A percentile compares a stretch with the other conserved stretches of the same genome.
These are phyloP conservation scores for Calonectria pseudoturangicola DNA, from an alignment of 2,329 filamentous ascomycete genomes.

Conservation along the genomic window DNA sequence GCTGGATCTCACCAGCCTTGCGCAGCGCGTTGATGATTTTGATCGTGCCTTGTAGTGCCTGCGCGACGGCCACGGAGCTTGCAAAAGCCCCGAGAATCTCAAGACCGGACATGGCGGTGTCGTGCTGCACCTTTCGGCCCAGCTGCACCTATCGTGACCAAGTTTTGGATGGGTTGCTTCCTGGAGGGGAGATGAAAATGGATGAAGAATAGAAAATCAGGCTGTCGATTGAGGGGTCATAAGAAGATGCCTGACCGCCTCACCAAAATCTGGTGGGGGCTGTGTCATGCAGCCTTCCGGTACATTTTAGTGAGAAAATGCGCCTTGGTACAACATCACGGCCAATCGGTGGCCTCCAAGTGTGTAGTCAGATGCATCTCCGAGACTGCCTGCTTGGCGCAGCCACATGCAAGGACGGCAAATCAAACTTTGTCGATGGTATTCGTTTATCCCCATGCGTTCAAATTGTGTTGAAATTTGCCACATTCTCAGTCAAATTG, in stretches of 20 bases:
- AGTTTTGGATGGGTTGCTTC: neutral
- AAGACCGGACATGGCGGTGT: conserved; percentile 9
- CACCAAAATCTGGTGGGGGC: neutral
- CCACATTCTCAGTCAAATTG: no score
- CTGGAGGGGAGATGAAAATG: neutral
- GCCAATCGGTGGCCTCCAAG: neutral
- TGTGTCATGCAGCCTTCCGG: neutral
- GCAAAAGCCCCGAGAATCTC: conserved; percentile 11
- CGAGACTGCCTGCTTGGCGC: neutral
- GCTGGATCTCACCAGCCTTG: conserved; percentile 12
- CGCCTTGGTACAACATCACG: neutral
- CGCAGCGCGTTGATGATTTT: neutral
- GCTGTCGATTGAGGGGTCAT: neutral
- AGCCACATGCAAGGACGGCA: no score
- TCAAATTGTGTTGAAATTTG: no score
- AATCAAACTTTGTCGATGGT: no score
- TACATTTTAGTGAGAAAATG: neutral
- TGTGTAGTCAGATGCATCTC: neutral
- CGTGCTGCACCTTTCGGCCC: neutral
- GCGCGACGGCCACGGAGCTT: conserved; percentile 1
- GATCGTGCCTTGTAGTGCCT: neutral
- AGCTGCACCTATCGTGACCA: neutral
- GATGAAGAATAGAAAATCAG: neutral
- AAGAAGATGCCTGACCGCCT: neutral
- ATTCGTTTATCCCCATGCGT: no score